A percentile compares a stretch with the other conserved stretches of the same genome.
These are phyloP conservation scores for Saitozyma sp. DNA, from an alignment of 768 basidiomycete species.

Conservation along the genomic window DNA sequence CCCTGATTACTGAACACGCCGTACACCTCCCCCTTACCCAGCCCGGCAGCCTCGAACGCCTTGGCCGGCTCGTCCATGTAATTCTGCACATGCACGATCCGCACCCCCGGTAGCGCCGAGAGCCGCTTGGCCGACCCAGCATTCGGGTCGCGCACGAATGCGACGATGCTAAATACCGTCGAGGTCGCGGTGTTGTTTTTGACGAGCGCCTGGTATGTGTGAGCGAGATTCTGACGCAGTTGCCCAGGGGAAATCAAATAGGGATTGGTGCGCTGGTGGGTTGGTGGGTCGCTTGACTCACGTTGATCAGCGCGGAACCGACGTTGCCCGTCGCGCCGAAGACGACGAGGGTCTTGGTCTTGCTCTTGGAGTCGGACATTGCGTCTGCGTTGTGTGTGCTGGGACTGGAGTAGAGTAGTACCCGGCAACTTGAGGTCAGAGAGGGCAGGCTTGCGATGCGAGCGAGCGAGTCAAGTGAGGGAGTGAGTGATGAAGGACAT, in stretches of 20 bases:
- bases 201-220: slow-evolving; percentile 9
- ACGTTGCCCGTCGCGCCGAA: slow-evolving; percentile 33
- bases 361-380: no score
- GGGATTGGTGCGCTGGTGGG: no score
- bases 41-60: slow-evolving; percentile 8
- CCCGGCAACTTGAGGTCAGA: no score
- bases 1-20: slow-evolving; percentile 8
- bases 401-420: no score
- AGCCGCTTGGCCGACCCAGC: slow-evolving; percentile 12
- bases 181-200: background rate
- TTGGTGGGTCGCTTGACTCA: background rate
- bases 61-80: slow-evolving; percentile 30
- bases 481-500: no score
- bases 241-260: no score
- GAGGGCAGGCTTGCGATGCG: no score
- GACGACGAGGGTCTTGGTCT: slow-evolving; percentile 20
- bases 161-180: slow-evolving; percentile 16
- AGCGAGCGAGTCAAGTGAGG: no score
- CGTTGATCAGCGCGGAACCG: slow-evolving; percentile 23
- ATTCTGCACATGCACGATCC: slow-evolving; percentile 11
- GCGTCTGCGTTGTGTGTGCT: no score
- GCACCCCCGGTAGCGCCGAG: slow-evolving; percentile 16
- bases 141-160: slow-evolving; percentile 17
- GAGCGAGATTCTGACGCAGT: background rate
- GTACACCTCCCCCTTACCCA: no score